Conservation (phyloP, 2,329 filamentous ascomycete species). For the Apiospora malaysiana region DNA sequence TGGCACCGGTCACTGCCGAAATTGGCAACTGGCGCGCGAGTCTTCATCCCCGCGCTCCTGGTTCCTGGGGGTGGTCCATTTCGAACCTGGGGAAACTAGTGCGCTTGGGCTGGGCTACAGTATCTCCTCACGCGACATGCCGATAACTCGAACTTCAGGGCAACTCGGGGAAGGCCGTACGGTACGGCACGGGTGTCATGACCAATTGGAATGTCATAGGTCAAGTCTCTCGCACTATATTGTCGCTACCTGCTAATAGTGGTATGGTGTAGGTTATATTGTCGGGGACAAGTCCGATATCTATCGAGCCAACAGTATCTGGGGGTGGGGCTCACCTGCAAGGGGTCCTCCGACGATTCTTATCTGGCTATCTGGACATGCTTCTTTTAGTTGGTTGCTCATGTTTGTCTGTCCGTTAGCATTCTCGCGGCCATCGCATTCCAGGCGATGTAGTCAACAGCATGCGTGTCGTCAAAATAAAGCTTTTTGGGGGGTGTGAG, state of each 20-base stretch:
- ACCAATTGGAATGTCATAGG: no score
- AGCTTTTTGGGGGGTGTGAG: neutral
- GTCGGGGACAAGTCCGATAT: neutral
- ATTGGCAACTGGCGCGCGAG: neutral
- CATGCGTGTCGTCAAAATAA: neutral
- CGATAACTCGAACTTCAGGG: no score
- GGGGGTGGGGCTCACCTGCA: neutral
- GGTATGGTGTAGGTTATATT: neutral
- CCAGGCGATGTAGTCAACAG: neutral
- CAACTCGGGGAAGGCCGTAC: neutral
- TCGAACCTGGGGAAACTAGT: neutral
- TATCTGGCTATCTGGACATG: neutral
- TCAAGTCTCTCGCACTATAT: no score
- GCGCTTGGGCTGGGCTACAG: neutral
- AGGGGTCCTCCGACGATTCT: neutral
- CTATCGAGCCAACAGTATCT: neutral
- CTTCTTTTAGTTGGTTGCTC: neutral
- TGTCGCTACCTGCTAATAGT: neutral
- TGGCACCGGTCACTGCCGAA: conserved; percentile 6
- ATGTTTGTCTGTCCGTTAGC: neutral
- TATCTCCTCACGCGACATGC: neutral
- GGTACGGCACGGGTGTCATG: neutral
- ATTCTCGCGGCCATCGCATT: neutral
- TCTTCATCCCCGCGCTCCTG: neutral
- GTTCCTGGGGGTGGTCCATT: neutral